Percentiles rank a stretch among this genome's conserved stretches.
phyloP scores from a whole-genome alignment of 2,329 filamentous ascomycete genomes.

The Truncatella angustata region DNA sequence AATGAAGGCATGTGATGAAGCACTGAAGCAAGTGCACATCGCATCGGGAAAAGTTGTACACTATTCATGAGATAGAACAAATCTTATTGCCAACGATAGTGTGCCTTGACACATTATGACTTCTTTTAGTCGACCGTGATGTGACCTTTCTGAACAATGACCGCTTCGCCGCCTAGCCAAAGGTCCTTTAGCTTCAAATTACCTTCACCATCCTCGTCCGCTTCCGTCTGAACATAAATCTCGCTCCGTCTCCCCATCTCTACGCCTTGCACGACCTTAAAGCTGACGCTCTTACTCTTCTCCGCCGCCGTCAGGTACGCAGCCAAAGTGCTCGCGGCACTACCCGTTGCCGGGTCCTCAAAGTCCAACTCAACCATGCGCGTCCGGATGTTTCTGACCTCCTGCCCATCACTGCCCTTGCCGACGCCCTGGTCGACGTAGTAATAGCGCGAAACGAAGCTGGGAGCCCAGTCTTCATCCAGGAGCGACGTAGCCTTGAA shows the following conservation, averaged over 20 bases:
- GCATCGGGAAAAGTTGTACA: too few relatives aligned
- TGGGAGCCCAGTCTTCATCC: constrained; percentile 54
- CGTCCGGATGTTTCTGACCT: constrained; percentile 43
- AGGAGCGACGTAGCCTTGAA: constrained; percentile 34
- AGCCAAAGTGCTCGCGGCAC: constrained; percentile 57
- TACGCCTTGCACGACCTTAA: constrained; percentile 61
- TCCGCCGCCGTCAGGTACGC: constrained; percentile 51
- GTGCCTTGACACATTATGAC: neutral
- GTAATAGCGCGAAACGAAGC: constrained; percentile 57
- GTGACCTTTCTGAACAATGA: constrained; percentile 28
- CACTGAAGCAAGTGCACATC: too few relatives aligned
- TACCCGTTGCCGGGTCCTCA: constrained; percentile 64
- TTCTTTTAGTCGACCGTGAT: constrained; percentile 19
- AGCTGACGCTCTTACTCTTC: constrained; percentile 30
- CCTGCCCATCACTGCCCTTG: constrained; percentile 18
- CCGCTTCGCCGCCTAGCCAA: constrained; percentile 28
- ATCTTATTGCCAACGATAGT: neutral
- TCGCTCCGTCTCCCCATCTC: constrained; percentile 63
- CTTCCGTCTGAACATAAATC: constrained; percentile 45
- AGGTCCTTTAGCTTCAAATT: constrained; percentile 19
- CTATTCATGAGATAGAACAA: too few relatives aligned
- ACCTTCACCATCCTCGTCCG: constrained; percentile 6
- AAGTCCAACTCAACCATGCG: constrained; percentile 54
- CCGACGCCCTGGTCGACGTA: constrained; percentile 45
- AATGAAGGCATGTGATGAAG: too few relatives aligned